These are phyloP conservation scores for Ogataea glucozyma DNA, from an alignment of 805 yeast genomes.

Conservation along the genomic window DNA sequence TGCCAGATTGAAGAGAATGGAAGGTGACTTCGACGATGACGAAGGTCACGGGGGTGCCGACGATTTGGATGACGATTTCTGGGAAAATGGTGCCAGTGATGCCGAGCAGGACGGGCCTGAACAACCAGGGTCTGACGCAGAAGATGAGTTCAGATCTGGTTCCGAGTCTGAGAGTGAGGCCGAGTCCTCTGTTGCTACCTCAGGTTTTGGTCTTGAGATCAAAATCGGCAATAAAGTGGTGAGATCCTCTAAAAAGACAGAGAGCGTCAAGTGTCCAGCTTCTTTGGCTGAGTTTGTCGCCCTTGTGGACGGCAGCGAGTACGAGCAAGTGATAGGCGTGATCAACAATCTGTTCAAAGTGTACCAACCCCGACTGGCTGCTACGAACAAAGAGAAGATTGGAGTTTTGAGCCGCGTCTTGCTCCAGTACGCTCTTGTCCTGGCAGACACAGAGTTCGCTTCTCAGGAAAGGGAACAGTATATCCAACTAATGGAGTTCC, in stretches of 20 bases:
- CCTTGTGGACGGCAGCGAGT: slow-evolving; percentile 35
- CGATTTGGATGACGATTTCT: slow-evolving; percentile 62
- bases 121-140: slow-evolving; percentile 32
- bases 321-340: slow-evolving; percentile 45
- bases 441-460: slow-evolving; percentile 37
- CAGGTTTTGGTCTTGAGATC: slow-evolving; percentile 23
- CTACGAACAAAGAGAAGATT: slow-evolving; percentile 77
- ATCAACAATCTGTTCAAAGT: slow-evolving; percentile 57
- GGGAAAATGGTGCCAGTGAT: slow-evolving; percentile 56
- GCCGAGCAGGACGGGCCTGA: slow-evolving; percentile 45
- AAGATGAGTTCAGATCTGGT: no score
- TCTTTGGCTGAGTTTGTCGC: slow-evolving; percentile 44
- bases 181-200: no score
- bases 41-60: slow-evolving; percentile 60
- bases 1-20: slow-evolving; percentile 73
- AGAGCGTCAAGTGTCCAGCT: slow-evolving; percentile 47
- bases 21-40: slow-evolving; percentile 43
- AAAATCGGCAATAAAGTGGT: slow-evolving; percentile 37
- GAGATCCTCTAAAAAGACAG: slow-evolving; percentile 18
- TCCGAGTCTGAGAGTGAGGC: no score
- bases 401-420: slow-evolving; percentile 63
- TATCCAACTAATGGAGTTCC: slow-evolving; percentile 35
- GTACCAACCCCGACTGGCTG: slow-evolving; percentile 75
- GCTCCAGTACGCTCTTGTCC: slow-evolving; percentile 58
- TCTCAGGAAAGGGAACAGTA: slow-evolving; percentile 25